These are phyloP conservation scores for Aspergillus quadrilineatus DNA, from an alignment of 2,329 filamentous ascomycete genomes.

Conservation along the genomic window DNA sequence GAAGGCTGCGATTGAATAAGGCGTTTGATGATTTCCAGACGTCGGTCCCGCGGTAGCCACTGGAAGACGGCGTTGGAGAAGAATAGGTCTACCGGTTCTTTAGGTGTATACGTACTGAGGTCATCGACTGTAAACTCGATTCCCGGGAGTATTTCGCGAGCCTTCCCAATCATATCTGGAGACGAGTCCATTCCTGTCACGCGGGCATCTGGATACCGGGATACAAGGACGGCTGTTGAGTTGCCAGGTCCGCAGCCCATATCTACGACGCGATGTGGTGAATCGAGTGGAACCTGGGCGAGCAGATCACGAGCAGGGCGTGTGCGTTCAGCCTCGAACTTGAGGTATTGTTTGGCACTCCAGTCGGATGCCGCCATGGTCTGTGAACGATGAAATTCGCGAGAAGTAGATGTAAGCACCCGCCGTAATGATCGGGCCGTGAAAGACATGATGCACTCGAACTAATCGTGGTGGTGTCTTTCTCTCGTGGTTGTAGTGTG, in stretches of 20 bases:
- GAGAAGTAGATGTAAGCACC: not conserved
- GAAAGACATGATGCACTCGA: not conserved
- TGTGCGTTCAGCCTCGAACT: constrained; percentile 55
- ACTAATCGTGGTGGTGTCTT: too few relatives aligned
- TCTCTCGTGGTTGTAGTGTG: too few relatives aligned
- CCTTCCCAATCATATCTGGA: constrained; percentile 56
- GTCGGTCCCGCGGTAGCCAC: constrained; percentile 50
- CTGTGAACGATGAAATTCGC: not conserved
- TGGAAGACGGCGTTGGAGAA: constrained; percentile 62
- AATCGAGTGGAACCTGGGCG: constrained; percentile 44
- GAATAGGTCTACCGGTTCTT: constrained; percentile 44
- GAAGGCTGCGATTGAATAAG: constrained; percentile 43
- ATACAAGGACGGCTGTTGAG: constrained; percentile 52
- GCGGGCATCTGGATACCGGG: constrained; percentile 48
- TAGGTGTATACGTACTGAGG: constrained; percentile 42
- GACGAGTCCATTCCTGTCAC: constrained; percentile 57
- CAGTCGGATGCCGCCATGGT: constrained; percentile 35
- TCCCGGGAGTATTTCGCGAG: constrained; percentile 41
- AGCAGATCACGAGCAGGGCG: constrained; percentile 56
- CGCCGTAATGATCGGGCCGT: not conserved
- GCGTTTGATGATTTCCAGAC: constrained; percentile 47
- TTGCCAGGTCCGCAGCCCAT: constrained; percentile 63
- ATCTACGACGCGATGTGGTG: constrained; percentile 52
- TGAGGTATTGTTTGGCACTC: constrained; percentile 59
- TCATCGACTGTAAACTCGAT: constrained; percentile 51